These are phyloP conservation scores for Kluyveromyces siamensis DNA, from an alignment of 805 yeast genomes.

Conservation along the genomic window DNA sequence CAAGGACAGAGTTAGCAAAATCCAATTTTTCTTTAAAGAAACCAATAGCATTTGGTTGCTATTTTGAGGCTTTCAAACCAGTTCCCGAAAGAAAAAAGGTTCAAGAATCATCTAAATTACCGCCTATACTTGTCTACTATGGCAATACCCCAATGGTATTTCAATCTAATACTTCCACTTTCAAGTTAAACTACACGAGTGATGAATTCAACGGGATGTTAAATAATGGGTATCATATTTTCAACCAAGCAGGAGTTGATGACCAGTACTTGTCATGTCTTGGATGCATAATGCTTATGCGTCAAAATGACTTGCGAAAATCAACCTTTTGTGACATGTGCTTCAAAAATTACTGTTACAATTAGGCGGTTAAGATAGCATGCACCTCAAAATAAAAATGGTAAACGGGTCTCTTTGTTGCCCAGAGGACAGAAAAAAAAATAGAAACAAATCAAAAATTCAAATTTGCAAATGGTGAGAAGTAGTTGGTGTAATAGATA, in stretches of 20 bases:
- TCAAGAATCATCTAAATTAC: slow-evolving; percentile 24
- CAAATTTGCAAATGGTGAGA: too few relatives aligned
- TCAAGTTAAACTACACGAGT: slow-evolving; percentile 41
- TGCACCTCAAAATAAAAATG: too few relatives aligned
- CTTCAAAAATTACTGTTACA: slow-evolving; percentile 33
- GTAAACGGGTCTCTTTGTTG: too few relatives aligned
- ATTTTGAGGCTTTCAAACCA: slow-evolving; percentile 18
- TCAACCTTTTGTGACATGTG: slow-evolving; percentile 32
- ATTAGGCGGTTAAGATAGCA: slow-evolving; percentile 9
- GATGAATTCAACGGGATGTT: slow-evolving; percentile 38
- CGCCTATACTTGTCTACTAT: slow-evolving; percentile 48
- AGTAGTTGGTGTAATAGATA: too few relatives aligned
- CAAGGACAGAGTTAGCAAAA: slow-evolving; percentile 1
- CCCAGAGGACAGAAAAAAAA: not conserved
- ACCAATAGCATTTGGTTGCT: slow-evolving; percentile 82
- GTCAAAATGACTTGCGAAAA: slow-evolving; percentile 35
- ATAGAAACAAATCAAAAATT: not conserved
- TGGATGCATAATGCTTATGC: slow-evolving; percentile 48
- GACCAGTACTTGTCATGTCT: slow-evolving; percentile 37
- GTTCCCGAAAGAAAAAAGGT: slow-evolving; percentile 12
- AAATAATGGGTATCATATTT: slow-evolving; percentile 43
- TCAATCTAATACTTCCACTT: slow-evolving; percentile 49
- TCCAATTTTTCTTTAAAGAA: slow-evolving; percentile 20
- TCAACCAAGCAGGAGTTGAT: slow-evolving; percentile 34
- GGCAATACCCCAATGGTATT: slow-evolving; percentile 37